These are phyloP conservation scores for Fonsecaea monophora DNA, from an alignment of 2,329 filamentous ascomycete genomes.

Conservation along the genomic window DNA sequence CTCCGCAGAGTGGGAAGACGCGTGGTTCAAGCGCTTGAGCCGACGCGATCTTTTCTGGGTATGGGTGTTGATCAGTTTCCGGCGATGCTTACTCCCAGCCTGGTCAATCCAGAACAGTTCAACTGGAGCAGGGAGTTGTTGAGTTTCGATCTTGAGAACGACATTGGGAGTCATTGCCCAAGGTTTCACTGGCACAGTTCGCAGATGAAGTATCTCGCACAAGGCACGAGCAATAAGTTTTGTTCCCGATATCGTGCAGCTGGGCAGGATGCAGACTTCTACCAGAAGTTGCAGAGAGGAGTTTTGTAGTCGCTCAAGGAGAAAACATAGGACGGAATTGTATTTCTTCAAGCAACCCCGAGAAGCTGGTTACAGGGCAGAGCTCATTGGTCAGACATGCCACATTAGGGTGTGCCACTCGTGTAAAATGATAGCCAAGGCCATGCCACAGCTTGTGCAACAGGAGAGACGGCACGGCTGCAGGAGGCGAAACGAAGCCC, in stretches of 20 bases:
- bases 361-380: neutral
- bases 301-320: neutral
- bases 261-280: neutral
- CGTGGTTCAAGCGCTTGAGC: slow-evolving; percentile 10
- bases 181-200: neutral
- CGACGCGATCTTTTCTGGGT: slow-evolving; percentile 11
- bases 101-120: slow-evolving; percentile 20
- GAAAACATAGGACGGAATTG: neutral
- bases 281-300: neutral
- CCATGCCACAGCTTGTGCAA: neutral
- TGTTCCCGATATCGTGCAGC: neutral
- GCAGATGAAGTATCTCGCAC: neutral
- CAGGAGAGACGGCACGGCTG: neutral
- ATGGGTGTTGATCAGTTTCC: slow-evolving; percentile 15
- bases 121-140: neutral
- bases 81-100: slow-evolving; percentile 13
- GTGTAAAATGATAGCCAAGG: neutral
- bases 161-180: neutral
- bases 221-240: neutral
- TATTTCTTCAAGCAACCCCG: neutral
- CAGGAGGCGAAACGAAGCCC: neutral
- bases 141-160: neutral
- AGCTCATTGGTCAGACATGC: neutral
- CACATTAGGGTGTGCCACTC: neutral
- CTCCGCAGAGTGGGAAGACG: neutral